These are phyloP conservation scores for Cercospora beticola DNA, from an alignment of 2,329 filamentous ascomycete species.

Conservation along the genomic window DNA sequence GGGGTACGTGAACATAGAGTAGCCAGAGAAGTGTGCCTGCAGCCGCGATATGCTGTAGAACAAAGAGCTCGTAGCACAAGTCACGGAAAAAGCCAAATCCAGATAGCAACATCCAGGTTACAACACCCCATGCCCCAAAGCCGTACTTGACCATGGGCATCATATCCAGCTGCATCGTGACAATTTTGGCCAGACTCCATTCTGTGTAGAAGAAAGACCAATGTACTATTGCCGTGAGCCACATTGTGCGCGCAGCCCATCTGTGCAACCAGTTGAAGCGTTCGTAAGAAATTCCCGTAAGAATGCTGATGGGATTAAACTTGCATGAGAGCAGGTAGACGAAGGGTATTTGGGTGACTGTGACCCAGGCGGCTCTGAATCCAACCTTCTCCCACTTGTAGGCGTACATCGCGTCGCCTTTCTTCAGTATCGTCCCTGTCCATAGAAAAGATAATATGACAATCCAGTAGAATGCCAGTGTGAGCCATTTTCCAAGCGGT, in stretches of 20 bases:
- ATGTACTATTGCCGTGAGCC: slow-evolving; percentile 55
- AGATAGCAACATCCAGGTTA: slow-evolving; percentile 54
- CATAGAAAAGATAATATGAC: slow-evolving; percentile 34
- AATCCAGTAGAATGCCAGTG: slow-evolving; percentile 35
- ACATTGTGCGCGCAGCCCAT: slow-evolving; percentile 53
- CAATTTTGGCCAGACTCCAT: slow-evolving; percentile 54
- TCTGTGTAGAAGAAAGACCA: slow-evolving; percentile 55
- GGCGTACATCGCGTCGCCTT: slow-evolving; percentile 30
- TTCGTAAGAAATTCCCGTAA: slow-evolving; percentile 52
- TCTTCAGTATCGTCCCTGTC: slow-evolving; percentile 33
- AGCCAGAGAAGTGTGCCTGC: slow-evolving; percentile 50
- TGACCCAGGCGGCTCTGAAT: slow-evolving; percentile 67
- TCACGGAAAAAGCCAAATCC: slow-evolving; percentile 52
- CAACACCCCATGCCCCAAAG: slow-evolving; percentile 53
- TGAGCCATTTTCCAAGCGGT: slow-evolving; percentile 33
- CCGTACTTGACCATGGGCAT: slow-evolving; percentile 53
- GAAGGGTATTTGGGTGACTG: slow-evolving; percentile 63
- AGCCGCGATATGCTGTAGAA: slow-evolving; percentile 55
- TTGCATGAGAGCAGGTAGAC: slow-evolving; percentile 54
- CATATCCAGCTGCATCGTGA: slow-evolving; percentile 48
- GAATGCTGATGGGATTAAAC: slow-evolving; percentile 49
- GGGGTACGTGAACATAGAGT: slow-evolving; percentile 52
- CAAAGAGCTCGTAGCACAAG: slow-evolving; percentile 55
- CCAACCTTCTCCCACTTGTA: slow-evolving; percentile 59
- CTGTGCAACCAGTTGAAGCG: slow-evolving; percentile 55